Evolutionary conservation across 768 basidiomycete species (phyloP), one percentile per base, ranked within the genome.

Genomic region (Lepiota venenata): DNA sequence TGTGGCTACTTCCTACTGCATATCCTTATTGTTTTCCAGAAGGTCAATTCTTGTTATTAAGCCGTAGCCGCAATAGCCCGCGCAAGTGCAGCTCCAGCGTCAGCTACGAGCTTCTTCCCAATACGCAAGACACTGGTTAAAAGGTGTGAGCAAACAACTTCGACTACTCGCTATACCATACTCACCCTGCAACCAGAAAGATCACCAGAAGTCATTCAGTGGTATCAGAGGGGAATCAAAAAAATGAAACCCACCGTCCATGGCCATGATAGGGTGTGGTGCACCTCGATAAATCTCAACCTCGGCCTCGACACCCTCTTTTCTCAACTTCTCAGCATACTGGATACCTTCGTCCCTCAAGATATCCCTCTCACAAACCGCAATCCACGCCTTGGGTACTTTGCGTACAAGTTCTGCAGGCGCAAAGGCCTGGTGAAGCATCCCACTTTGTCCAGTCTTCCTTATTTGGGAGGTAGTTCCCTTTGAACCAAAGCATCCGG

Each of bases 401-500:
- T 76, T 77, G 45, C 63, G 66, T 56, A 88, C 65, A 32, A 80
- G 64, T 32, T 75, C 76, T 9, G 76, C 75, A 0, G 86, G 83
- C 1, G 87, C 87, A 44, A 86, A 83, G n/a, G 84, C 71, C n/a
- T 0, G 88, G 87, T 3, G 87, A 88, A 21, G 79, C 81, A 56
- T 85, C 83, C 84, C 85, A 88, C 46, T 83, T 81, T 0, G 71
- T 69, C 71, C 79, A 75, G 52, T 88, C 85, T 37, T 67, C 74
- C 56, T 75, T 63, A 54, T 84, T 80, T 0, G 88, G 86, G 10
- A 87, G 73, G 64, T 91, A 91, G 60, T 84, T 81, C 45, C 74
- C 64, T 27, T 80, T 71, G 79, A 86, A 91, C 89, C 88, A 91
- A 15, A 79, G 59, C 88, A 91, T 90, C 53, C 83, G 81, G 3